These are phyloP conservation scores for Petunia axillaris DNA, from an alignment of 257 asterid species.

Conservation along the genomic window DNA sequence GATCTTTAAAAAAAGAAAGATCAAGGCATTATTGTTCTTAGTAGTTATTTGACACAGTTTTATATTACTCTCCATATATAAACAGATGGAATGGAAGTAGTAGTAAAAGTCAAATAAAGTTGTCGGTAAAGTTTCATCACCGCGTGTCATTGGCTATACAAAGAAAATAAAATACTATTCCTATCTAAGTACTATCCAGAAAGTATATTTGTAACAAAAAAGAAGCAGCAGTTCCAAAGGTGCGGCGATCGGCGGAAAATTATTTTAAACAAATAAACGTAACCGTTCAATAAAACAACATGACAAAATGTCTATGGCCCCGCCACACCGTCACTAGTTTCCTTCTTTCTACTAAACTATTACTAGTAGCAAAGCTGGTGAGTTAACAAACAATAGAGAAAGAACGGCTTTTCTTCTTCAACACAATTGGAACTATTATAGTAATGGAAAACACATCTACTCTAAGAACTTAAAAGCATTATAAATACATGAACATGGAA, in stretches of 20 bases:
- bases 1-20: neutral
- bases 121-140: neutral
- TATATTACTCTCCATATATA: neutral
- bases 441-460: neutral
- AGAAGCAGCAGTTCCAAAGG: constrained; percentile 78
- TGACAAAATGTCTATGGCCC: neutral
- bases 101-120: constrained; percentile 20
- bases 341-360: neutral
- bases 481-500: too few species aligned
- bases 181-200: too few species aligned
- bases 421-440: constrained; percentile 3
- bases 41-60: neutral
- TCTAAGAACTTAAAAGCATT: neutral
- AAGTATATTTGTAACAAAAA: neutral
- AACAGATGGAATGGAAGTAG: neutral
- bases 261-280: constrained; percentile 27
- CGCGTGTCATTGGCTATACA: neutral
- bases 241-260: constrained; percentile 92
- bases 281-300: constrained; percentile 11
- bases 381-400: neutral
- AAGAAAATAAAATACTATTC: neutral
- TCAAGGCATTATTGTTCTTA: too few species aligned
- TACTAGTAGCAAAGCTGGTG: neutral
- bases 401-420: neutral
- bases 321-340: neutral